Base-by-base conservation (phyloP, 306 rosid species). In the Clitoria ternatea region DNA sequence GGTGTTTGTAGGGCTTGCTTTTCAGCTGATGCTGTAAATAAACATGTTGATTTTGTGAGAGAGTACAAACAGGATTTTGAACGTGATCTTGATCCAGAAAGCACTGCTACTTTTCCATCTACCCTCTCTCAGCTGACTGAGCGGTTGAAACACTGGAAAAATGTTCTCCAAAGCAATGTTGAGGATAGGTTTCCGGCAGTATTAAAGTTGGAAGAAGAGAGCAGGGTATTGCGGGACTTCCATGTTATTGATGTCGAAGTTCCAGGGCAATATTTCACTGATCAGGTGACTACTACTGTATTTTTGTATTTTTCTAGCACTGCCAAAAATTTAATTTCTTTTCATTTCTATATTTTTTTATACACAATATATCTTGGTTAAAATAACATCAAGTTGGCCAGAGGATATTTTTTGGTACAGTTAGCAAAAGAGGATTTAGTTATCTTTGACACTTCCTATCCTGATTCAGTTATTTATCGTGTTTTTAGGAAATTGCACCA, bases 1-100 rank as follows among this genome's bases (percentile, higher is more conserved):
- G 97, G 97, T n/a, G 99, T 95, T 85, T 95, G 99, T 71, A 80
- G 96, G 85, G 99, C 99, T 80, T 95, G 99, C 84, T 95, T 95
- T 80, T 95, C 97, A 3, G 90, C 95, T 29, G 99, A 95, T 81
- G 99, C 99, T 60, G 90, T 95, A 62, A 91, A 85, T 85, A 95
- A 95, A 81, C 99, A 95, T 54, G 97, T 95, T 77, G 99, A 95
- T 82, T 91, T 95, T 83, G 99, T 95, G 30, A 81, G 97, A 84
- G 99, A 95, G 78, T 95, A 95, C 84, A 95, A 91, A 78, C 96
- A 91, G 74, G 96, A 95, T 64, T 95, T 95, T 62, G 99, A 89
- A 74, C 96, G 97, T 52, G 99, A 95, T 85, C 99, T 95, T 78
- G 96, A 95, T 84, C 99, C 99, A n/a, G 99, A 92, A 72, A 95